phyloP scores from a whole-genome alignment of 768 basidiomycete genomes.

The Hericium alpestre region DNA sequence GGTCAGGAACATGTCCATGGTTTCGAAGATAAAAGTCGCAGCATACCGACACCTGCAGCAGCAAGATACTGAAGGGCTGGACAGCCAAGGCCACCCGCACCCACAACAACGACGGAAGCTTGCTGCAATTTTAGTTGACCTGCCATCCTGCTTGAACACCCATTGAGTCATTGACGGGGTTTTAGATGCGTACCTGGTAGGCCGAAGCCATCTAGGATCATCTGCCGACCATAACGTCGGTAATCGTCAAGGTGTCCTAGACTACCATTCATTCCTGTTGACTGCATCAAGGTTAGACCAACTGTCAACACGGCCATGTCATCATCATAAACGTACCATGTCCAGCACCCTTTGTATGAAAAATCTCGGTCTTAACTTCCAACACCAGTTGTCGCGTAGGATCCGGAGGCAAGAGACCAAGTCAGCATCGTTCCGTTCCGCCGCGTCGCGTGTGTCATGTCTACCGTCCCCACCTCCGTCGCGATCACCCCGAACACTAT shows the following conservation, averaged over 20 bases:
- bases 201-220: slow-evolving; percentile 87
- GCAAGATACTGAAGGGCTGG: slow-evolving; percentile 91
- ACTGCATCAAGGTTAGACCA: too few relatives aligned
- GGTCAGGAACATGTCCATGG: slow-evolving; percentile 2
- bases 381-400: too few relatives aligned
- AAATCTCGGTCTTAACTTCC: too few relatives aligned
- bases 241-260: slow-evolving; percentile 51
- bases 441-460: neutral
- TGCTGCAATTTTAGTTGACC: slow-evolving; percentile 75
- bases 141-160: slow-evolving; percentile 19
- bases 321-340: too few relatives aligned
- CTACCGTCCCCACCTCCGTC: neutral
- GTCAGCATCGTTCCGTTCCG: too few relatives aligned
- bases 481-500: neutral
- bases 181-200: slow-evolving; percentile 47
- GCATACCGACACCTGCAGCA: slow-evolving; percentile 82
- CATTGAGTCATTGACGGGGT: neutral
- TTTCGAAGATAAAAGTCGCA: neutral
- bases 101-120: slow-evolving; percentile 76
- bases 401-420: too few relatives aligned
- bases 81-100: slow-evolving; percentile 94
- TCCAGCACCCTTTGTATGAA: too few relatives aligned
- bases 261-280: neutral
- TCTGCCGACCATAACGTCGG: slow-evolving; percentile 87
- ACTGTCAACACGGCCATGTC: too few relatives aligned